Conservation (phyloP, 352 stramenopile genomes). For the Bremia lactucae region DNA sequence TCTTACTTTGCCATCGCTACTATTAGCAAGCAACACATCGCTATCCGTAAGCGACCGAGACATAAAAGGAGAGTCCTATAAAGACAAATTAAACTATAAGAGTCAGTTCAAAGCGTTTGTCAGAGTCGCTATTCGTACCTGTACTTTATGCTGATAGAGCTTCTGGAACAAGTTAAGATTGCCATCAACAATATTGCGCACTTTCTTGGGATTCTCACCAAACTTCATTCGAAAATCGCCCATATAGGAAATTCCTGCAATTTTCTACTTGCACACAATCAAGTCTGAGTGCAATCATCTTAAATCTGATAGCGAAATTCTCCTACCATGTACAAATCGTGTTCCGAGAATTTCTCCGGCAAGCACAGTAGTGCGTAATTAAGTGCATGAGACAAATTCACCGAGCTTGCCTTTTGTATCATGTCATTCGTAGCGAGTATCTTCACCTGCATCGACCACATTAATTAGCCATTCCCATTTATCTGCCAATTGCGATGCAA, state of each 20-base stretch:
- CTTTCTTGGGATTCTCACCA: constrained; percentile 85
- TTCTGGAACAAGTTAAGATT: constrained; percentile 65
- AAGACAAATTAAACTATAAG: constrained; percentile 1
- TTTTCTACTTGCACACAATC: constrained; percentile 36
- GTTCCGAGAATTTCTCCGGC: constrained; percentile 70
- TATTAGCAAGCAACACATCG: constrained; percentile 42
- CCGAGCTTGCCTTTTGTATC: constrained; percentile 38
- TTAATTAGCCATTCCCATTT: constrained; percentile 1
- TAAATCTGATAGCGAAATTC: no score
- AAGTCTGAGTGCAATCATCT: no score
- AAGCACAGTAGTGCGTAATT: constrained; percentile 66
- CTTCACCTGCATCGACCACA: constrained; percentile 30
- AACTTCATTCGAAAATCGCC: constrained; percentile 87
- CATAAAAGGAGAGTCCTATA: constrained; percentile 59
- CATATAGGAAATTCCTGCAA: constrained; percentile 83
- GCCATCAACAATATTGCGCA: constrained; percentile 85
- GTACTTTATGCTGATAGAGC: constrained; percentile 66
- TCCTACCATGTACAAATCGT: constrained; percentile 74
- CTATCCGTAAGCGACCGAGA: constrained; percentile 33
- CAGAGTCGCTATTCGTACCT: constrained; percentile 24
- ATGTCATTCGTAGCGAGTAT: constrained; percentile 37
- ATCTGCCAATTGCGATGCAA: neutral
- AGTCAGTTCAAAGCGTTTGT: neutral
- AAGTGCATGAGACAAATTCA: constrained; percentile 64
- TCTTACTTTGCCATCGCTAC: constrained; percentile 19